Conservation (phyloP, 176 grass and related monocot species). For the Oryza officinalis region DNA sequence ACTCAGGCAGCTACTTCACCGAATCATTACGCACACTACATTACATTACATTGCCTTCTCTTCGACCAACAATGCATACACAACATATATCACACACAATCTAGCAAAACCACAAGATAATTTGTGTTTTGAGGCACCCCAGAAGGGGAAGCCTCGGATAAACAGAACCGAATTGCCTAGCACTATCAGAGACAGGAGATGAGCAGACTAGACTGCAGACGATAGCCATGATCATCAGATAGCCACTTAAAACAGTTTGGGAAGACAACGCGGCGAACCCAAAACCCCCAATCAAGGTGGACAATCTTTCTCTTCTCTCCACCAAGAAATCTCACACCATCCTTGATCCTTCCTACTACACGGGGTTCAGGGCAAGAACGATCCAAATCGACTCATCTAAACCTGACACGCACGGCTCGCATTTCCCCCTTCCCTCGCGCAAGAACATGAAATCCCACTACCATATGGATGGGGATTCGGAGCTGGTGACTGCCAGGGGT, state of each 20-base stretch:
- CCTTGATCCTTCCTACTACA: not conserved
- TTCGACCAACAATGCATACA: not conserved
- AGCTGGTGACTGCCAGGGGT: no score
- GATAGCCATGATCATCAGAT: not conserved
- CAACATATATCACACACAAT: not conserved
- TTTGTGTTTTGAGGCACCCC: not conserved
- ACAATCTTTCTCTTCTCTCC: not conserved
- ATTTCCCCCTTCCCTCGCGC: not conserved
- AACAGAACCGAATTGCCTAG: not conserved
- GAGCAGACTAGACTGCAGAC: not conserved
- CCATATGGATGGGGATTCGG: constrained; percentile 6
- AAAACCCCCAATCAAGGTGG: not conserved
- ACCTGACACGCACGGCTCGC: not conserved
- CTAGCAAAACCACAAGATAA: not conserved
- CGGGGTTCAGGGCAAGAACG: not conserved
- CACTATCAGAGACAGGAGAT: not conserved
- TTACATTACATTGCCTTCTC: not conserved
- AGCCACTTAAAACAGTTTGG: not conserved
- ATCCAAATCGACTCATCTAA: not conserved
- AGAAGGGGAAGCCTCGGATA: not conserved
- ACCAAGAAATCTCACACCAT: not conserved
- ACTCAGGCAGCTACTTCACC: not conserved
- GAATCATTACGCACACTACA: not conserved
- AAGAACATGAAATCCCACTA: not conserved
- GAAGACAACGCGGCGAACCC: not conserved